Evolutionary conservation across 352 stramenopile species (phyloP), one percentile per base, ranked within the genome.

Genomic region (Pythium rhizo-oryzae): DNA sequence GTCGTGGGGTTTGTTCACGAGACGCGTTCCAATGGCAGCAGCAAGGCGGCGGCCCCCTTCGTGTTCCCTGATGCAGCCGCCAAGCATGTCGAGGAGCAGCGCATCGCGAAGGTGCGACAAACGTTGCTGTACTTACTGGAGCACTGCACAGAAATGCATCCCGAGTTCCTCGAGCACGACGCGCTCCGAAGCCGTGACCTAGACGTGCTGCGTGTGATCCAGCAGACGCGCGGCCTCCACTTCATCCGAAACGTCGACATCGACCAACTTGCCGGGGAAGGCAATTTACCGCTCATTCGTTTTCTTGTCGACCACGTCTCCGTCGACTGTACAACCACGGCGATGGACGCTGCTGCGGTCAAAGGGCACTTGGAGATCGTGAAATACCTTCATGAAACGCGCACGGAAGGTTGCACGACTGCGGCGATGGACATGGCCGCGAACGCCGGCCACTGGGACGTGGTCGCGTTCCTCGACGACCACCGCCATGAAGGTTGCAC

Each of bases 381-480:
- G 23, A 15, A 21, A 12, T 56, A 23, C 23, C 50, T 56, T 24
- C 50, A 56, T 13, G 50, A 35, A 28, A 56, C 25, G 9, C 50
- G 50, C 24, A 39, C 50, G 21, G 25, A 39, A 39, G 50, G 23
- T 16, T 56, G 50, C 25, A 39, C 50, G 16, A 56, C 50, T 7
- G 50, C 50, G 18, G 50, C 50, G 2, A 56, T 56, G 50, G 50
- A 56, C 25, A 39, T 56, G 25, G 50, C 50, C 24, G 50, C 50
- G 24, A 56, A 18, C 4, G 28, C n/a, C 21, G 18, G 25, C 13
- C 50, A 56, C 50, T 56, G 50, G 50, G 50, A 35, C 12, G 35
- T 56, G 8, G 50, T 56, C 8, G 23, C 28, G 19, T 56, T 56
- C 15, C 50, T 56, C 23, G 11, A 39, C 8, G 25, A 35, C 1